Evolutionary conservation across 768 basidiomycete genomes (phyloP).

Genomic region (Pleurotus sapidus): DNA sequence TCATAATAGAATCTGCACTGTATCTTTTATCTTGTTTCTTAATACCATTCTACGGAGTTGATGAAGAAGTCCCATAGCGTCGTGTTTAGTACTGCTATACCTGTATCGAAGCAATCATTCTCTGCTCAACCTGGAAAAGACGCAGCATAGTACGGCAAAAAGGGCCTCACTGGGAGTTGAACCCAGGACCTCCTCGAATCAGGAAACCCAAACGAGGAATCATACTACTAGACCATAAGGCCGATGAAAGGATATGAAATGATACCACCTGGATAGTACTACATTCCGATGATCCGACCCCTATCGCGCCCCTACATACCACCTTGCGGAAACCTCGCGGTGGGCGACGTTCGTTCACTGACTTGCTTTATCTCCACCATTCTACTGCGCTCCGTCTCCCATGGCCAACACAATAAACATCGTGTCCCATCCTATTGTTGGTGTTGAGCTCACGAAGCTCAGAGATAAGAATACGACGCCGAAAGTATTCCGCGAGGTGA

Average conservation of each 20-base stretch:
- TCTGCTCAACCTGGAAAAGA: too few species aligned
- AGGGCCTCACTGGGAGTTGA: constrained; percentile 10
- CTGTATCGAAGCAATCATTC: too few species aligned
- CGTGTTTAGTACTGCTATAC: too few species aligned
- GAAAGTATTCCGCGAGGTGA: constrained; percentile 80
- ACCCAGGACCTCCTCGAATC: constrained; percentile 9
- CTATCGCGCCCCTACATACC: neutral
- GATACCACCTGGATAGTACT: too few species aligned
- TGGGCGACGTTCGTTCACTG: neutral
- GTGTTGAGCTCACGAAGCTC: constrained; percentile 70
- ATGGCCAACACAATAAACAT: constrained; percentile 41
- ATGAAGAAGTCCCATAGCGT: too few species aligned
- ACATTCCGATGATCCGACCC: neutral
- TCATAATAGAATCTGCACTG: neutral
- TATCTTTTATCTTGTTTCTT: too few species aligned
- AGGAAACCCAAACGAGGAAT: constrained; percentile 6
- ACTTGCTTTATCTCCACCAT: too few species aligned
- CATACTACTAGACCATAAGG: constrained; percentile 10
- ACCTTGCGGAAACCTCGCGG: neutral
- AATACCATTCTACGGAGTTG: too few species aligned
- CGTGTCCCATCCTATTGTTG: constrained; percentile 69
- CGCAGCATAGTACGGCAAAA: neutral
- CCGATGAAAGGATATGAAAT: neutral
- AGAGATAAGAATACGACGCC: constrained; percentile 56
- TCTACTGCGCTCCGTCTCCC: neutral